phyloP scores from a whole-genome alignment of 805 yeast species.

The Candida anglica region DNA sequence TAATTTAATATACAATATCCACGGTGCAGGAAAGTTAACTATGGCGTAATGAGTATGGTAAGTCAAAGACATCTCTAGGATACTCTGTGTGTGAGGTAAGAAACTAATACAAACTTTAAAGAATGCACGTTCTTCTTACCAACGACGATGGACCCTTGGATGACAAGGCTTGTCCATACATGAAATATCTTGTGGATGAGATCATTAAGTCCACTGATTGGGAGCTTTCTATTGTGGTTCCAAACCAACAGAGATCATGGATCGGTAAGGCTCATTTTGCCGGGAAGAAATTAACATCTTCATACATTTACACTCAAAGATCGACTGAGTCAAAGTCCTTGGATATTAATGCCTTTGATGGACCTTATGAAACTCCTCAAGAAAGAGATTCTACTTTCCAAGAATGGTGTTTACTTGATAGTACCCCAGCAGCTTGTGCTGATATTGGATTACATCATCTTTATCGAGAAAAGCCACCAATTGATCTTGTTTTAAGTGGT shows the following conservation, averaged over 20 bases:
- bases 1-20: too few species aligned
- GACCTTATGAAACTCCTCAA: conserved; percentile 62
- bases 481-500: conserved; percentile 88
- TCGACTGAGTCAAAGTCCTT: conserved; percentile 37
- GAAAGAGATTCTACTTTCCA: conserved; percentile 35
- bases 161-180: conserved; percentile 75
- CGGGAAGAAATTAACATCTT: conserved; percentile 57
- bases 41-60: not conserved
- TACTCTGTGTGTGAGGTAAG: not conserved
- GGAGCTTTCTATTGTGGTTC: conserved; percentile 81
- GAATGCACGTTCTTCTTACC: conserved; percentile 60
- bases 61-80: not conserved
- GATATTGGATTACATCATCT: conserved; percentile 84
- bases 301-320: conserved; percentile 55
- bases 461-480: conserved; percentile 43
- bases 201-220: conserved; percentile 66
- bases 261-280: conserved; percentile 97
- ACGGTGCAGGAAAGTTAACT: too few species aligned
- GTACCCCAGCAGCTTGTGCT: conserved; percentile 95
- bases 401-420: conserved; percentile 86
- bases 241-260: conserved; percentile 89
- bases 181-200: conserved; percentile 75
- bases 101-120: conserved; percentile 1
- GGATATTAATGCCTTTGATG: conserved; percentile 46
- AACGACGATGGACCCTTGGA: conserved; percentile 97